Conservation (phyloP, 2,329 filamentous ascomycete species). For the Talaromyces islandicus region DNA sequence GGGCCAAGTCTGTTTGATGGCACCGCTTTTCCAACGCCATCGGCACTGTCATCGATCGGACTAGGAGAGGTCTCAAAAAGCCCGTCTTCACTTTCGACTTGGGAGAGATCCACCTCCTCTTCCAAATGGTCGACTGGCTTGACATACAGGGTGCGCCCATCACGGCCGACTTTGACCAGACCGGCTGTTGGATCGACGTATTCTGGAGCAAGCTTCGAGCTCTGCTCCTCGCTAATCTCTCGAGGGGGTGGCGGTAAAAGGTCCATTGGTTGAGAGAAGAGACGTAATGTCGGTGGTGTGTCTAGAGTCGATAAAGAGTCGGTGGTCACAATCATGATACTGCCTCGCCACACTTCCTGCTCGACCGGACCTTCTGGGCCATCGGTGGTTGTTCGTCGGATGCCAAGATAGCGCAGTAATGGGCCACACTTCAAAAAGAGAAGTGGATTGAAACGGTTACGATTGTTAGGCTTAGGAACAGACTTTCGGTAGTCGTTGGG, state of each 20-base stretch:
- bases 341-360: conserved; percentile 85
- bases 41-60: conserved; percentile 35
- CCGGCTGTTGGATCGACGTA: conserved; percentile 88
- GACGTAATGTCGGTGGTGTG: conserved; percentile 65
- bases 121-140: conserved; percentile 81
- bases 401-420: conserved; percentile 80
- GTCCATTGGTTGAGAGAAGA: conserved; percentile 84
- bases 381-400: conserved; percentile 51
- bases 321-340: conserved; percentile 88
- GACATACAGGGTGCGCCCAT: conserved; percentile 81
- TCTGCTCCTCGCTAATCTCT: conserved; percentile 56
- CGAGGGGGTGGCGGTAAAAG: conserved; percentile 71
- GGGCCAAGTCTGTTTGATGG: conserved; percentile 42
- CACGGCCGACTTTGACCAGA: conserved; percentile 75
- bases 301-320: conserved; percentile 81
- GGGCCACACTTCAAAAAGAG: conserved; percentile 88
- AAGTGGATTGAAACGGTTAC: conserved; percentile 71
- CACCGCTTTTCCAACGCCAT: conserved; percentile 34
- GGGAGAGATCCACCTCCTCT: conserved; percentile 71
- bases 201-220: conserved; percentile 60
- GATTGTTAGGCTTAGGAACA: conserved; percentile 26
- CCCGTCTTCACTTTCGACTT: conserved; percentile 71
- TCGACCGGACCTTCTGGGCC: conserved; percentile 41
- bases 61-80: conserved; percentile 65
- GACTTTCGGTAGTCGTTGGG: conserved; percentile 29